A percentile compares a stretch with the other conserved stretches of the same genome.
Conservation (phyloP, 2,329 filamentous ascomycete species). For the Phoma sp. region DNA sequence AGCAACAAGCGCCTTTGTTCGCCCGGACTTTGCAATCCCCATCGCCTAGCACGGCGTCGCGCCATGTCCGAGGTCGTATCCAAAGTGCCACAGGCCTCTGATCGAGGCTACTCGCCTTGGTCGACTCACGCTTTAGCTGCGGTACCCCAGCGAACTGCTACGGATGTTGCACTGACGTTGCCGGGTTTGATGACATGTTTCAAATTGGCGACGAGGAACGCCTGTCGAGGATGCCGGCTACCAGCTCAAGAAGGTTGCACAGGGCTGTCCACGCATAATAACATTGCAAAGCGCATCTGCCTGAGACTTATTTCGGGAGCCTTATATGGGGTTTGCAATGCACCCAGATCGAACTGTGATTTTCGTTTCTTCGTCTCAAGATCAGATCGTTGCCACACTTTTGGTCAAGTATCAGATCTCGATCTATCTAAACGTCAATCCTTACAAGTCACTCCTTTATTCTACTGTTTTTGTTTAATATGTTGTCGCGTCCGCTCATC, state of each 20-base stretch:
- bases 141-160: conserved; percentile 28
- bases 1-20: conserved; percentile 7
- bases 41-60: conserved; percentile 9
- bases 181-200: conserved; percentile 38
- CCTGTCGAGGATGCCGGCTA: conserved; percentile 25
- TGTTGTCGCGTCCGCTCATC: conserved; percentile 20
- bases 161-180: conserved; percentile 23
- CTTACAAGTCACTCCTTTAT: background rate
- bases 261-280: conserved; percentile 33
- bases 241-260: conserved; percentile 29
- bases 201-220: conserved; percentile 27
- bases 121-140: conserved; percentile 20
- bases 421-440: background rate
- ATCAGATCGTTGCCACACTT: conserved; percentile 1
- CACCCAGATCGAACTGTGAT: conserved; percentile 6
- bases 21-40: conserved; percentile 4
- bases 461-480: conserved; percentile 25
- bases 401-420: conserved; percentile 5
- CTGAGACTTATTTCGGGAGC: conserved; percentile 25
- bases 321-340: conserved; percentile 24
- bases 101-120: conserved; percentile 6
- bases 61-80: conserved; percentile 6
- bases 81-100: conserved; percentile 7
- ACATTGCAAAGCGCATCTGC: conserved; percentile 27
- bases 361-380: conserved; percentile 3